phyloP scores from a whole-genome alignment of 768 basidiomycete species.

The Amanita pallidorosea region DNA sequence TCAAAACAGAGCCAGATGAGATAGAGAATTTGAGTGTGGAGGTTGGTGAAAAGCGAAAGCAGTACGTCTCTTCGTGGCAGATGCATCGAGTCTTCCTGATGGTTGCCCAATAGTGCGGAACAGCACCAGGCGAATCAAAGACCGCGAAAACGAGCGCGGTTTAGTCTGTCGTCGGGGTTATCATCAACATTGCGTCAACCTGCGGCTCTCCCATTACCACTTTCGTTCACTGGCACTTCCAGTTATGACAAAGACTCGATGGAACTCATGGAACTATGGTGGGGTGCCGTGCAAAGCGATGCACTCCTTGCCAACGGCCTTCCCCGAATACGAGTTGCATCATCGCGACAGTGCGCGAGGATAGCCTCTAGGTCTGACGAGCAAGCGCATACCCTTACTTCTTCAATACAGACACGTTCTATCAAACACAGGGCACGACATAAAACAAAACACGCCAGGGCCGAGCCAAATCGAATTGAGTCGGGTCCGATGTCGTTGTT shows the following conservation, averaged over 20 bases:
- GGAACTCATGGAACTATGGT: constrained; percentile 55
- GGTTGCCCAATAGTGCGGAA: not conserved
- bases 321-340: constrained; percentile 37
- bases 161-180: constrained; percentile 19
- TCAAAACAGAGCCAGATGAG: constrained; percentile 5
- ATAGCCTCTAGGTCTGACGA: not conserved
- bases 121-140: constrained; percentile 25
- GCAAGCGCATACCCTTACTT: not conserved
- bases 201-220: constrained; percentile 13
- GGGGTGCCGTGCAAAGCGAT: constrained; percentile 59
- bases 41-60: constrained; percentile 26
- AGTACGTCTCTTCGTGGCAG: not conserved
- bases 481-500: constrained; percentile 24
- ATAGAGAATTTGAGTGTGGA: not conserved
- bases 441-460: not conserved
- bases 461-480: not conserved
- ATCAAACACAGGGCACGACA: not conserved
- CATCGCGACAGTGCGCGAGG: constrained; percentile 12
- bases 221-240: constrained; percentile 23
- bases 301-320: constrained; percentile 53
- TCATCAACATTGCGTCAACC: not conserved
- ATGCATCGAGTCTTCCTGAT: not conserved
- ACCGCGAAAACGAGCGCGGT: constrained; percentile 54
- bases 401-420: not conserved
- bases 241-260: constrained; percentile 10